Conservation (phyloP, 2,329 filamentous ascomycete genomes). For the Colletotrichum kahawae region DNA sequence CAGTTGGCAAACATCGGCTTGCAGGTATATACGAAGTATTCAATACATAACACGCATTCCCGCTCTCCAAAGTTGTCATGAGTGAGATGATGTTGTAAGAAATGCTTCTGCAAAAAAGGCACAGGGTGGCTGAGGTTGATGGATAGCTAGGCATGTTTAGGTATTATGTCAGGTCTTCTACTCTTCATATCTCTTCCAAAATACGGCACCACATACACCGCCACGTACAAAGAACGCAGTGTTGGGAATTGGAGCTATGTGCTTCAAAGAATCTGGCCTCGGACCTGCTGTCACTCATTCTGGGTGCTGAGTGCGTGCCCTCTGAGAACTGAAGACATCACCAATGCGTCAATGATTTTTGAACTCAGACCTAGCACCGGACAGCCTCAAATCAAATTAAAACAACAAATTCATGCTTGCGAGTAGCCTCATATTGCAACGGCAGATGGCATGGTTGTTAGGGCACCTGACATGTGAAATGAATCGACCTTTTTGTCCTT, state of each 20-base stretch:
- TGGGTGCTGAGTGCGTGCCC: neutral
- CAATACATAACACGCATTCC: neutral
- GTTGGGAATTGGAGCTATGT: neutral
- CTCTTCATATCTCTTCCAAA: neutral
- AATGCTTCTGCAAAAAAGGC: no score
- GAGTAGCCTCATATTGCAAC: neutral
- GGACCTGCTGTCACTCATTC: rapidly evolving
- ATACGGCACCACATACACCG: neutral
- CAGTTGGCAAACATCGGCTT: neutral
- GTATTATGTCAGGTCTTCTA: neutral
- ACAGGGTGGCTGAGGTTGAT: no score
- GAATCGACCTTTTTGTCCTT: neutral
- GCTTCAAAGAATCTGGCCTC: rapidly evolving
- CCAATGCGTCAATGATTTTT: rapidly evolving
- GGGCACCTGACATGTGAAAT: neutral
- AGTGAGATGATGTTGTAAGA: no score
- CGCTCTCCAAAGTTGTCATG: neutral
- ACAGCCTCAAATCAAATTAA: neutral
- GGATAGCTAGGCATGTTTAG: no score
- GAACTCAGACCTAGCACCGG: neutral
- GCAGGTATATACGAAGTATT: neutral
- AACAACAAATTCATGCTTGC: rapidly evolving
- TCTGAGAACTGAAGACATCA: neutral
- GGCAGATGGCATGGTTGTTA: neutral
- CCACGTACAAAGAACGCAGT: rapidly evolving